Conservation (phyloP, 2,329 filamentous ascomycete genomes). For the Neofusicoccum sp. region DNA sequence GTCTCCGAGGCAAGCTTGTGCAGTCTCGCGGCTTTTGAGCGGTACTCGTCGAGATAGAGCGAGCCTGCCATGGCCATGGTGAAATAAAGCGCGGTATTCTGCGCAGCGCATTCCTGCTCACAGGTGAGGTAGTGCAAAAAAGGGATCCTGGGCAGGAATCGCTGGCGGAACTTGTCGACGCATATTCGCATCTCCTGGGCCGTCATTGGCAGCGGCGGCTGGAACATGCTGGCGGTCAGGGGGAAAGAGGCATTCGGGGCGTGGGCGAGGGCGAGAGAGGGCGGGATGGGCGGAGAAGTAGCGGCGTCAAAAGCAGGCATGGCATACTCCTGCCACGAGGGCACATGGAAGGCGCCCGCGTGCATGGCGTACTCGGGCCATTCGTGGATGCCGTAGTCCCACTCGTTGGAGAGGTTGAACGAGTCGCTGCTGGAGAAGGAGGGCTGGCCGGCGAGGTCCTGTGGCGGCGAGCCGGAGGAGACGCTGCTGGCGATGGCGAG, state of each 20-base stretch:
- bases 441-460: not conserved
- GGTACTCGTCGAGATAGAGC: constrained; percentile 14
- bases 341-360: not conserved
- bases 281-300: not conserved
- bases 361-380: constrained; percentile 10
- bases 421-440: not conserved
- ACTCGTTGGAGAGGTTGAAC: constrained; percentile 13
- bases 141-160: constrained; percentile 8
- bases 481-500: not conserved
- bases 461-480: not conserved
- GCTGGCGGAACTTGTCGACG: constrained; percentile 1
- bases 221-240: not conserved
- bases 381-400: constrained; percentile 13
- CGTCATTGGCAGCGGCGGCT: not conserved
- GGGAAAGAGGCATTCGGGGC: constrained; percentile 6
- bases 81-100: constrained; percentile 6
- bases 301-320: constrained; percentile 13
- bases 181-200: constrained; percentile 9
- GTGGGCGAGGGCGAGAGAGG: constrained; percentile 16
- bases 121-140: constrained; percentile 14
- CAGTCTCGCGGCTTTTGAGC: constrained; percentile 4
- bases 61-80: constrained; percentile 15
- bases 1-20: constrained; percentile 9
- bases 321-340: constrained; percentile 15
- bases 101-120: constrained; percentile 3